These are phyloP conservation scores for Crithidia brevicula DNA, from an alignment of 208 protist species.

Conservation along the genomic window DNA sequence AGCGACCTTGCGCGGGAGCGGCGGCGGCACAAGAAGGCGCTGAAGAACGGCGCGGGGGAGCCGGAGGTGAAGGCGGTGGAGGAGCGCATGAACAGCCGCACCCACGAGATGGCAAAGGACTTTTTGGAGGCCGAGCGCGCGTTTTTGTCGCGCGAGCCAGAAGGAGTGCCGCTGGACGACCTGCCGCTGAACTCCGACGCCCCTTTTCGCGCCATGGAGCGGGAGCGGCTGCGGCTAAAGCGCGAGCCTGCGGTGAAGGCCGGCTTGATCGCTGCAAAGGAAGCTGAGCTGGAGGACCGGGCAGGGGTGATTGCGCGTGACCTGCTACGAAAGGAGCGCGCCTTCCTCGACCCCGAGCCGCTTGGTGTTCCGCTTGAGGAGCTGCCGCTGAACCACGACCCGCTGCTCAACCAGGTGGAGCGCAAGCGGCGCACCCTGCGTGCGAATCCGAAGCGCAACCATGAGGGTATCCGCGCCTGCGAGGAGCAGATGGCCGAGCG, in stretches of 20 bases:
- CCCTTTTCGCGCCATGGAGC: conserved; percentile 51
- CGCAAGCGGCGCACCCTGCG: conserved; percentile 52
- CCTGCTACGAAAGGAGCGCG: conserved; percentile 74
- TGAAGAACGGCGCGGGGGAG: conserved; percentile 45
- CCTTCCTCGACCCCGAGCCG: conserved; percentile 85
- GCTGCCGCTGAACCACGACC: conserved; percentile 77
- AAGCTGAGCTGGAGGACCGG: conserved; percentile 57
- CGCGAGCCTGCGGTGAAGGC: conserved; percentile 48
- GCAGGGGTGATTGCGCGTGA: conserved; percentile 55
- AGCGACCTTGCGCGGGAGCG: conserved; percentile 63
- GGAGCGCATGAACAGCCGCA: conserved; percentile 73
- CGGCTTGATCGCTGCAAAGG: conserved; percentile 29
- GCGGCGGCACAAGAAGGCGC: conserved; percentile 55
- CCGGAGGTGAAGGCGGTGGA: conserved; percentile 55
- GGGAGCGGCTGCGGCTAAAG: conserved; percentile 64
- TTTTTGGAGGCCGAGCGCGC: conserved; percentile 60
- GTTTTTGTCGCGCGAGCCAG: conserved; percentile 69
- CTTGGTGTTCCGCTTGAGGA: conserved; percentile 79
- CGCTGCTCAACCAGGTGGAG: conserved; percentile 71
- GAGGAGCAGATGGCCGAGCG: conserved; percentile 75
- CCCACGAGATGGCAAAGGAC: conserved; percentile 58
- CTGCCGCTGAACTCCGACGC: conserved; percentile 67
- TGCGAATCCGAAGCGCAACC: conserved; percentile 53
- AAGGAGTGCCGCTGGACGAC: conserved; percentile 70
- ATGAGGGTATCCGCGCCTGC: conserved; percentile 50